Base-by-base conservation (phyloP, 2,329 filamentous ascomycete species). In the Epichloe baconii region DNA sequence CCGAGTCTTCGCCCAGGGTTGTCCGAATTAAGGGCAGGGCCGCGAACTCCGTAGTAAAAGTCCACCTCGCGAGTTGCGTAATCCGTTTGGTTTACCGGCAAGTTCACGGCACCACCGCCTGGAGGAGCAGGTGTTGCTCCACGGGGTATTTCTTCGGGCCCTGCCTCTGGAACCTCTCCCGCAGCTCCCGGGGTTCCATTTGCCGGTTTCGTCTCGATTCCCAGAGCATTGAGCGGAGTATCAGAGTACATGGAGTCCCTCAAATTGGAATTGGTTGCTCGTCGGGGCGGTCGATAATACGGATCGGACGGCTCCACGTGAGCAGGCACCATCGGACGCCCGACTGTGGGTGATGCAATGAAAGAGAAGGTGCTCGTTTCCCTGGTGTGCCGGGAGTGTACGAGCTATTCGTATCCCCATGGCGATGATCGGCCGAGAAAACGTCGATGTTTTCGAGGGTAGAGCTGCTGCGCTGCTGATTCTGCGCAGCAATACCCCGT, bases 31-130 rank as follows among this genome's bases (percentile, higher is more conserved):
- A 97, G 71, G 1, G 91, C 88, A 19, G 89, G 88, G 0, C 93
- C 93, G 36, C 93, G 82, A 17, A 95, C 86, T 10, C 89, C 86
- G 61, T 98, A 97, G 68, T 97, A 97, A 61, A 95, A 95, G 65
- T 98, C 93, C 0, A 94, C 88, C 66, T 98, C 93, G 51, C 93
- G 84, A 1, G 91, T 93, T 2, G 90, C 85, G 63, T 97, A 97
- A 62, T 98, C 91, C 1, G 86, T 83, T 45, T 81, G 76, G 21
- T 80, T 82, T 1, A 74, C 70, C 37, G 78, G 72, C 36, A 76
- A 65, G 52, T 50, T 55, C 52, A 56, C 52, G 23, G 42, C 26
- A 10, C 69, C 45, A 3, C 69, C 64, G 34, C 66, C 58, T 44
- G 67, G 58, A 2, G 71, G 71, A 1, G 71, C 70, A 3, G 74